phyloP scores from a whole-genome alignment of 495 filamentous ascomycete genomes.

The Aspergillus incahuasiensis region DNA sequence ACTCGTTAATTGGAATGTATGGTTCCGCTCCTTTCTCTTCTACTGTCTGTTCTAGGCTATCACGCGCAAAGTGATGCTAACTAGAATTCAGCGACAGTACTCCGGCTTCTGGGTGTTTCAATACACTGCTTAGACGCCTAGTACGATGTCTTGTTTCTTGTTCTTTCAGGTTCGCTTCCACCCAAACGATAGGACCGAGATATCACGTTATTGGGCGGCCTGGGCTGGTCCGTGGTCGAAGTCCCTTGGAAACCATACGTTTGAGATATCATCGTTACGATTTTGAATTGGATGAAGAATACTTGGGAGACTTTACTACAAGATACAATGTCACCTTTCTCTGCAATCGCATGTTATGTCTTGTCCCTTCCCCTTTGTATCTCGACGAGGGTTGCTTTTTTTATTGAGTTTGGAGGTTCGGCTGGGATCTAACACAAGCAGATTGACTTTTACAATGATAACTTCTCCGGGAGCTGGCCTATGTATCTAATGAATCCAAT shows the following conservation, averaged over 20 bases:
- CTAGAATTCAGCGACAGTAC: neutral
- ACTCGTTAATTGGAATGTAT: neutral
- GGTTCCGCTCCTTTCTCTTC: neutral
- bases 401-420: neutral
- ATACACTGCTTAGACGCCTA: neutral
- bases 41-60: neutral
- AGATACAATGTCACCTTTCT: neutral
- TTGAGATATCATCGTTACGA: conserved; percentile 5
- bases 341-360: neutral
- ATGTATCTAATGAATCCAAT: neutral
- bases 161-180: neutral
- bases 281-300: conserved; percentile 6
- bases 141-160: neutral
- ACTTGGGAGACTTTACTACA: conserved; percentile 2
- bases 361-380: neutral
- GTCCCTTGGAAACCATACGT: conserved; percentile 4
- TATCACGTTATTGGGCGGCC: neutral
- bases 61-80: neutral
- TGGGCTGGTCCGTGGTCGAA: neutral
- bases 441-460: neutral
- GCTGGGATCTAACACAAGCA: neutral
- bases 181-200: neutral
- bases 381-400: neutral
- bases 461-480: neutral
- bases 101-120: neutral